phyloP scores from a whole-genome alignment of 805 yeast species.

The Candida golubevii region DNA sequence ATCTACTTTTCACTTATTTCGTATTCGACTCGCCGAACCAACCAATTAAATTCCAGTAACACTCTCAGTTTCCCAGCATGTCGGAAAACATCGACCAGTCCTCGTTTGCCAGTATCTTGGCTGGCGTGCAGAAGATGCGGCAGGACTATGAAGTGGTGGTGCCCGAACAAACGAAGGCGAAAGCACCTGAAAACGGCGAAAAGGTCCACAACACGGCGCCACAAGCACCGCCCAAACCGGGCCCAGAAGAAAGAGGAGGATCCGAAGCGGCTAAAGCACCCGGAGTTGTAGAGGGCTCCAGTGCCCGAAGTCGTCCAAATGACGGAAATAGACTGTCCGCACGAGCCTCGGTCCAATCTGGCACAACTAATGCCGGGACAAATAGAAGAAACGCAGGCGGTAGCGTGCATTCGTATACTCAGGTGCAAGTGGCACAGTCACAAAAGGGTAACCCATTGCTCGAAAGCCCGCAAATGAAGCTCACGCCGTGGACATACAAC shows the following conservation, averaged over 20 bases:
- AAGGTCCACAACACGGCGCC: not conserved
- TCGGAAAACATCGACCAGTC: constrained; percentile 43
- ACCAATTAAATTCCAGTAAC: too few species aligned
- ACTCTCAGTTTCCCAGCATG: not conserved
- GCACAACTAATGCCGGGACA: not conserved
- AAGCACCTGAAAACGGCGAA: not conserved
- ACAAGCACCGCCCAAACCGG: not conserved
- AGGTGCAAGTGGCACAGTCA: constrained; percentile 55
- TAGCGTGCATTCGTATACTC: constrained; percentile 16
- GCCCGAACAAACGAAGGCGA: not conserved
- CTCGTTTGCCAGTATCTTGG: constrained; percentile 67
- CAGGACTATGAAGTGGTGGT: constrained; percentile 31
- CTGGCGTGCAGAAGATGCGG: constrained; percentile 61
- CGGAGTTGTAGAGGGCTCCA: too few species aligned
- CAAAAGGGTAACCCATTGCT: constrained; percentile 74
- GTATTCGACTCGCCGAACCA: too few species aligned
- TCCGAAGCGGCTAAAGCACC: not conserved
- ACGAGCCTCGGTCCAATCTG: not conserved
- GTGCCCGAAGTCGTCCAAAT: too few species aligned
- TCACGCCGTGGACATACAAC: constrained; percentile 53
- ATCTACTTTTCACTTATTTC: too few species aligned
- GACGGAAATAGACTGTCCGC: not conserved
- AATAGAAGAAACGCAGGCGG: constrained; percentile 1
- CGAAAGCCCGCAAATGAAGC: constrained; percentile 44
- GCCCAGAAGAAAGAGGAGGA: not conserved